Evolutionary conservation across 352 stramenopile genomes (phyloP), one percentile per base, ranked within the genome.

Genomic region (Plasmopara viticola): DNA sequence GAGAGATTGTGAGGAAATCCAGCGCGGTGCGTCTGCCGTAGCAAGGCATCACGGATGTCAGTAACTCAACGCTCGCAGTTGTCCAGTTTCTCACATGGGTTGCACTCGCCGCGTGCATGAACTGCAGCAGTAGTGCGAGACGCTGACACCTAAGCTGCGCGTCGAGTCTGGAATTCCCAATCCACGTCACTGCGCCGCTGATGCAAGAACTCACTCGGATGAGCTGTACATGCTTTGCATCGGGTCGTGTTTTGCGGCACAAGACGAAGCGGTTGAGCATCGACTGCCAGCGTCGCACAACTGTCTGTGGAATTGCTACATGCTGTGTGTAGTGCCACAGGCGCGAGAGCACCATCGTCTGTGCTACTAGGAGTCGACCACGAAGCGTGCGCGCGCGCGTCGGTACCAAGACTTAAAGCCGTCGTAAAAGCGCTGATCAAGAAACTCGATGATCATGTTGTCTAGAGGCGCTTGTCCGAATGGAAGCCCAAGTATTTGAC

Each of bases 181-280:
- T 20, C 39, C 15, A 14, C 39, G 17, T 44, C 39, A 9, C 39
- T 44, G 39, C 39, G 39, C n/a, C 37, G 39, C 39, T 29, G 39
- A n/a, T 29, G 2, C 39, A 29, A 9, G 39, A 30, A 44, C 39
- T 33, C 2, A 17, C 13, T 15, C 5, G 2, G 12, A 41, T 41
- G 12, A 41, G 37, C 6, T 41, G 37, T 4, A 1, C n/a, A 13
- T 41, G 37, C 12, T 8, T 15, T 6, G 37, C 13, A 13, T 41
- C n/a, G 9, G 37, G 37, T 41, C 37, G 9, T 41, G 37, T n/a
- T 6, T 41, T 14, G n/a, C 13, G 37, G 14, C 37, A 18, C 37
- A 41, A 13, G 7, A 14, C 6, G 37, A 41, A 41, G 13, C 37
- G 37, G 33, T 38, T 4, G 9, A 38, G 33, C 33, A 38, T 38